Percentiles rank a stretch among this genome's conserved stretches.
Evolutionary conservation across 371 early-diverging fungal species (phyloP).

Genomic region (Rhizomucor miehei): DNA sequence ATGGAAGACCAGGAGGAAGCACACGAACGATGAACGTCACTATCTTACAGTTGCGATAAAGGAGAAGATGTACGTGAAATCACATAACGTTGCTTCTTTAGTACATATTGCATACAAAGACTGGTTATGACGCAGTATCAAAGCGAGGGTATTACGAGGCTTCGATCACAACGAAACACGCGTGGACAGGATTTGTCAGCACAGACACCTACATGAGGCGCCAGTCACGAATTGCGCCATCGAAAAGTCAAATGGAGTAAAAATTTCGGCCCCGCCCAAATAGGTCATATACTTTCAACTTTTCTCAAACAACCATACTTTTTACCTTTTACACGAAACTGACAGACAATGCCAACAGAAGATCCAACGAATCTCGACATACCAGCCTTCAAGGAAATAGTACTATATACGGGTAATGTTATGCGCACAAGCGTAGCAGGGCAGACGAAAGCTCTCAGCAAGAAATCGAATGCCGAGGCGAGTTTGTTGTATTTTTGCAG

Average conservation of each 20-base stretch:
- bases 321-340: background rate
- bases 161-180: too few species aligned
- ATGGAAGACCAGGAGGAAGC: too few species aligned
- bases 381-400: slow-evolving; percentile 37
- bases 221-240: background rate
- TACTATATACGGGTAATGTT: slow-evolving; percentile 54
- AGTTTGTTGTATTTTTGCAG: background rate
- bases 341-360: slow-evolving; percentile 16
- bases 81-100: too few species aligned
- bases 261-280: background rate
- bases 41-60: too few species aligned
- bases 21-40: too few species aligned
- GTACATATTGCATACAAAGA: too few species aligned
- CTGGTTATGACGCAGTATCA: too few species aligned
- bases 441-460: slow-evolving; percentile 22
- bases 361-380: slow-evolving; percentile 16
- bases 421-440: slow-evolving; percentile 48
- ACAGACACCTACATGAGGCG: too few species aligned
- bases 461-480: slow-evolving; percentile 58
- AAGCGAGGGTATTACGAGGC: too few species aligned
- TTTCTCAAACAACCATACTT: background rate
- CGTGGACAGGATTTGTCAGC: too few species aligned
- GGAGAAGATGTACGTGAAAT: too few species aligned
- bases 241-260: background rate
- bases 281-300: background rate